phyloP scores from a whole-genome alignment of 805 yeast genomes.

The Saturnispora gosingensis region DNA sequence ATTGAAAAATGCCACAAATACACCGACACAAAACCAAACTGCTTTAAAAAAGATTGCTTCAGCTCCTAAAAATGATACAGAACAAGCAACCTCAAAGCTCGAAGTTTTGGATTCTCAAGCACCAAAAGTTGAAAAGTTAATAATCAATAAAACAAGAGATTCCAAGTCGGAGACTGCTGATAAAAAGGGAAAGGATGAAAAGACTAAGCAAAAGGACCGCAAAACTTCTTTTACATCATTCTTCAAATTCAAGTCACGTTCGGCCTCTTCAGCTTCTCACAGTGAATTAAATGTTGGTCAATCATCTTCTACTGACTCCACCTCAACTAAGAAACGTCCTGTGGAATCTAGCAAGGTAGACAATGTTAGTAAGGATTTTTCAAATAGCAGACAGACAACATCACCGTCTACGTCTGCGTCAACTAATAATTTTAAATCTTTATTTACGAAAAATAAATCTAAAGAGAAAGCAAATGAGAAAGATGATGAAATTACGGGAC shows the following conservation, averaged over 20 bases:
- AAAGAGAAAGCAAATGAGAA: slow-evolving; percentile 4
- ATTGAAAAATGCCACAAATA: neutral
- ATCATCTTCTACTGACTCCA: neutral
- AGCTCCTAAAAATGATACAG: neutral
- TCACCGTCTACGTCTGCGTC: neutral
- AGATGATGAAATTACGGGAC: neutral
- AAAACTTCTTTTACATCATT: slow-evolving; percentile 15
- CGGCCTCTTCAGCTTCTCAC: neutral
- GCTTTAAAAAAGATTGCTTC: neutral
- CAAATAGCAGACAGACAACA: neutral
- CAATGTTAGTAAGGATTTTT: neutral
- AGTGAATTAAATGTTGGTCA: neutral
- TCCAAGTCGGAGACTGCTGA: neutral
- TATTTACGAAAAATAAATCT: slow-evolving; percentile 11
- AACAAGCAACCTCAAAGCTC: neutral
- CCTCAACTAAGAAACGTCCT: neutral
- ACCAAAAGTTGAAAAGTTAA: neutral
- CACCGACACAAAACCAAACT: neutral
- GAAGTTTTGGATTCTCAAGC: neutral
- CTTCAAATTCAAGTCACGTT: slow-evolving; percentile 13
- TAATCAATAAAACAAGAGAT: neutral
- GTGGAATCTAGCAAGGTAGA: neutral
- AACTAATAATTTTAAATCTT: slow-evolving; percentile 8
- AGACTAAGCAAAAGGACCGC: slow-evolving; percentile 8
- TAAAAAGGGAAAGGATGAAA: slow-evolving; percentile 6